Base-by-base conservation (phyloP, 2,329 filamentous ascomycete species). In the Fusarium illudens region DNA sequence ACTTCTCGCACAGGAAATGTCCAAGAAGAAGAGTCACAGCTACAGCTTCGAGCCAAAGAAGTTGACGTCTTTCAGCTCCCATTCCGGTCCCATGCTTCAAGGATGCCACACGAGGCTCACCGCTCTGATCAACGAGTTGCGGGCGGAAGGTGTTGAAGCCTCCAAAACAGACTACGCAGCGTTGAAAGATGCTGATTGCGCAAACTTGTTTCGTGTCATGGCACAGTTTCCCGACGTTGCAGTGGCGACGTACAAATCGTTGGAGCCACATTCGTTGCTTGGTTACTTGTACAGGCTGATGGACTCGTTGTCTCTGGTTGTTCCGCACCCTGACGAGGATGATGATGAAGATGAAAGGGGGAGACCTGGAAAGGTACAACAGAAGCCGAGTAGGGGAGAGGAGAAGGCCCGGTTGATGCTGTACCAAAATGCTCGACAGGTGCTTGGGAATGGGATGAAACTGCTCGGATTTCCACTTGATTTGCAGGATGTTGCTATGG, bases 191-290 rank as follows among this genome's bases (percentile, higher is more conserved):
- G 30, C 64, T 5, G 29, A 50, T 32, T 61, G 32, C 1, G 64
- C 56, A 8, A 58, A 67, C 11, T 78, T 91, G 33, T 83, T 89
- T 30, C 84, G 89, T 22, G 77, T 86, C 49, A 79, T 91, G 51
- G 86, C 88, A 0, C 84, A 87, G 61, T 92, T 87, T 81, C 89
- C 89, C 0, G 89, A 91, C 62, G 85, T 89, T 5, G 83, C 90
- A 60, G 70, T 84, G 62, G 86, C 89, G 68, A 88, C 89, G 0
- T 79, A 85, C 75, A 89, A 88, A 79, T 90, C 87, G 0, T 83
- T 88, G 37, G 89, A 91, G 74, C 89, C 89, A 0, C 83, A 87
- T 29, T 90, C 88, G 0, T 84, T 90, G 27, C 78, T 91, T 48
- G 88, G 85, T 4, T 91, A 90, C 73, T 79, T 91, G 33, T 59